These are phyloP conservation scores for Penicillium sp. DNA, from an alignment of 2,329 filamentous ascomycete species.

Conservation along the genomic window DNA sequence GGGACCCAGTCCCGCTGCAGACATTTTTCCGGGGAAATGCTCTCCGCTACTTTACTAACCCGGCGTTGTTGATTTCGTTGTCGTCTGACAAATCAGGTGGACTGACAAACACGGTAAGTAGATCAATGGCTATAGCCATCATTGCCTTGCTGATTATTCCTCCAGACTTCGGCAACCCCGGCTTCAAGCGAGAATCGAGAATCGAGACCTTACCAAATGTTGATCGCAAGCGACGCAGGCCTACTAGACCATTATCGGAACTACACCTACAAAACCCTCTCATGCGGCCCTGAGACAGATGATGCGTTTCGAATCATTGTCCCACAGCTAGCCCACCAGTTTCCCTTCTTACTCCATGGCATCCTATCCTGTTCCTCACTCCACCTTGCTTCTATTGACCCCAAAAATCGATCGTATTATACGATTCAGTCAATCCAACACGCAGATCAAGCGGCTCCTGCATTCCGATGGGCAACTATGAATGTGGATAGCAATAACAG, in stretches of 20 bases:
- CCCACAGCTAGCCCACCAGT: not conserved
- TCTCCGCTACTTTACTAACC: constrained; percentile 25
- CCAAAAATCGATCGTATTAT: constrained; percentile 9
- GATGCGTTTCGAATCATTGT: not conserved
- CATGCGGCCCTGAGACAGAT: not conserved
- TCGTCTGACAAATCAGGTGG: not conserved
- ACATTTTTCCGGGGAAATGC: constrained; percentile 30
- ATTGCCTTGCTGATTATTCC: not conserved
- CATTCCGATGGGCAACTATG: constrained; percentile 16
- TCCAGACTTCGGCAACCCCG: not conserved
- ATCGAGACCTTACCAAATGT: not conserved
- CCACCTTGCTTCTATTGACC: constrained; percentile 33
- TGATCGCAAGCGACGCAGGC: constrained; percentile 3
- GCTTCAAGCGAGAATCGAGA: not conserved
- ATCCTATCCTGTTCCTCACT: constrained; percentile 41
- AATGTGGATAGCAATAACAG: constrained; percentile 13
- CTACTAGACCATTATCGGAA: constrained; percentile 19
- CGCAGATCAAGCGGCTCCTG: constrained; percentile 26
- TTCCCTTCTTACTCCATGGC: constrained; percentile 39
- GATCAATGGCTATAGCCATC: not conserved
- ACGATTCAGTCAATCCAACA: constrained; percentile 15
- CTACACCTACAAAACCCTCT: not conserved
- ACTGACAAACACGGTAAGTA: not conserved
- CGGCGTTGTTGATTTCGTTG: not conserved
- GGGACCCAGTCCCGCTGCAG: constrained; percentile 22